A percentile compares a stretch with the other conserved stretches of the same genome.
phyloP scores from a whole-genome alignment of 768 basidiomycete species.

The Naganishia antarctica region DNA sequence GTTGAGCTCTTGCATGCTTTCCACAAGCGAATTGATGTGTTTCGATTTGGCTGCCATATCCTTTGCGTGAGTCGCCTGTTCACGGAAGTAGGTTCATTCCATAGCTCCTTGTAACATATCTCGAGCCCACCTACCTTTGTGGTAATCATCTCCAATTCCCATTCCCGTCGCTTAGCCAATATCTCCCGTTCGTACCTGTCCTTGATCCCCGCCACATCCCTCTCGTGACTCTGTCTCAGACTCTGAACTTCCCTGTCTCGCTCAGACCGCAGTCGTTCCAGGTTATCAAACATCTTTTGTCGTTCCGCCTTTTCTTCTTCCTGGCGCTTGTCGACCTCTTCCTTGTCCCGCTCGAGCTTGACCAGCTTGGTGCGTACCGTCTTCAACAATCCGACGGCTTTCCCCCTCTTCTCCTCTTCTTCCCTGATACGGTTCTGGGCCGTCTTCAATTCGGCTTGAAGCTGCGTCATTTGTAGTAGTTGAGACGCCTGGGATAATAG shows the following conservation, averaged over 20 bases:
- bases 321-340: slow-evolving; percentile 68
- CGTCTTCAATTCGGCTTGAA: slow-evolving; percentile 63
- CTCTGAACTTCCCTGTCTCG: slow-evolving; percentile 52
- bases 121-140: slow-evolving; percentile 58
- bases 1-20: slow-evolving; percentile 63
- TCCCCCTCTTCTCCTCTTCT: slow-evolving; percentile 94
- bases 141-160: slow-evolving; percentile 69
- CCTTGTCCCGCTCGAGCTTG: slow-evolving; percentile 88
- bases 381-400: slow-evolving; percentile 86
- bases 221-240: slow-evolving; percentile 60
- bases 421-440: slow-evolving; percentile 68
- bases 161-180: slow-evolving; percentile 61
- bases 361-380: slow-evolving; percentile 96
- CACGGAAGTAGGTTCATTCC: background rate
- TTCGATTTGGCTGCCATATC: slow-evolving; percentile 61
- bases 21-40: slow-evolving; percentile 66
- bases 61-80: slow-evolving; percentile 63
- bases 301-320: slow-evolving; percentile 55
- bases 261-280: slow-evolving; percentile 61
- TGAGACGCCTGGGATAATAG: slow-evolving; percentile 53
- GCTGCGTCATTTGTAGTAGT: slow-evolving; percentile 57
- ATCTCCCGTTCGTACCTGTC: slow-evolving; percentile 74
- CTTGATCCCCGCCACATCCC: slow-evolving; percentile 59
- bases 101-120: background rate
- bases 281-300: slow-evolving; percentile 58